Percentiles rank a stretch among this genome's conserved stretches.
These are phyloP conservation scores for Coffea eugenioides DNA, from an alignment of 257 asterid genomes.

Conservation along the genomic window DNA sequence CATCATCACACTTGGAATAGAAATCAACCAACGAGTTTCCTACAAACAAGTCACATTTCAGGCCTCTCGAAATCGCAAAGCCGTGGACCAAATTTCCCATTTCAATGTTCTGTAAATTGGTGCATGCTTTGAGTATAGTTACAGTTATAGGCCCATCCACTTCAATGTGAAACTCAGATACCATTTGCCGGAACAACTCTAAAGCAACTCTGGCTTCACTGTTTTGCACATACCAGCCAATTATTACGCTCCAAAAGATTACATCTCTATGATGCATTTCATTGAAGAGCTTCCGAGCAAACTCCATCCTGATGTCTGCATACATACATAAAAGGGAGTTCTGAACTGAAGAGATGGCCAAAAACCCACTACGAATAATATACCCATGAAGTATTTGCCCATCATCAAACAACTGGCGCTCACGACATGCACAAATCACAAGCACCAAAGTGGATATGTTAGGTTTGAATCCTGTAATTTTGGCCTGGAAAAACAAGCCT, in stretches of 20 bases:
- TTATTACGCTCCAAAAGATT: constrained; percentile 79
- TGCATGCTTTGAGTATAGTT: constrained; percentile 67
- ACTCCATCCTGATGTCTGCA: constrained; percentile 47
- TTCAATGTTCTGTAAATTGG: constrained; percentile 40
- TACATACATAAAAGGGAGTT: constrained; percentile 67
- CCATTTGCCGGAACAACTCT: constrained; percentile 54
- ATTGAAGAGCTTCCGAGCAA: constrained; percentile 59
- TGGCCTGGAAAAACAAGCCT: constrained; percentile 48
- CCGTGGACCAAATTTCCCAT: constrained; percentile 59
- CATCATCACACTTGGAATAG: constrained; percentile 71
- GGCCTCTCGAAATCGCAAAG: constrained; percentile 5
- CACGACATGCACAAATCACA: constrained; percentile 56
- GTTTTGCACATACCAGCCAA: constrained; percentile 48
- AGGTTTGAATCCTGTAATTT: constrained; percentile 58
- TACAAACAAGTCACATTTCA: constrained; percentile 62
- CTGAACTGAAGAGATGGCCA: constrained; percentile 54
- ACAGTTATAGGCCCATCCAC: constrained; percentile 72
- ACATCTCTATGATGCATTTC: constrained; percentile 73
- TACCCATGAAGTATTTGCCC: constrained; percentile 57
- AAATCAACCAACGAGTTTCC: constrained; percentile 72
- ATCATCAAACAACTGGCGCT: constrained; percentile 34
- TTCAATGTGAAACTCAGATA: constrained; percentile 36
- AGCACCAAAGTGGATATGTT: constrained; percentile 76
- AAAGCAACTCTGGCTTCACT: constrained; percentile 39
- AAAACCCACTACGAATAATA: constrained; percentile 52